Evolutionary conservation across 305 asterid genomes (phyloP).

Genomic region (Fraxinus baroniana): DNA sequence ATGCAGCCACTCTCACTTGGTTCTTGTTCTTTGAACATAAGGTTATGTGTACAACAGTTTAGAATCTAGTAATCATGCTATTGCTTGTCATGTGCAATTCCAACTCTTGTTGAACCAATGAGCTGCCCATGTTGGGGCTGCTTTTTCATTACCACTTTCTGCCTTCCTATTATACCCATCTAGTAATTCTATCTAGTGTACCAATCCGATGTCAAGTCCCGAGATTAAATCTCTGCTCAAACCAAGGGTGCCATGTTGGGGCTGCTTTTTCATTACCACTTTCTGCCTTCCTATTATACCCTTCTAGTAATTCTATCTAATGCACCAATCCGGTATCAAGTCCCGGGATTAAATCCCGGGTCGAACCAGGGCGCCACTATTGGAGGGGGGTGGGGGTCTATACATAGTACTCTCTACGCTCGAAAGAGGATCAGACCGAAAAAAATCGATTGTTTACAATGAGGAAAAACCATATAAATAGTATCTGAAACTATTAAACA

Average conservation of each 20-base stretch:
- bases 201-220: too few relatives aligned
- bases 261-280: not conserved
- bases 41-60: not conserved
- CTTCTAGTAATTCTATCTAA: not conserved
- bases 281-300: conserved; percentile 11
- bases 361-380: too few relatives aligned
- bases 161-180: too few relatives aligned
- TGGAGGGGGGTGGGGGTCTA: too few relatives aligned
- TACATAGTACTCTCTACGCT: not conserved
- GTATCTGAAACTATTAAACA: not conserved
- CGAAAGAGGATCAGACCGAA: not conserved
- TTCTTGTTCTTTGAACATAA: not conserved
- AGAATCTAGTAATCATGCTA: conserved; percentile 42
- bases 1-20: not conserved
- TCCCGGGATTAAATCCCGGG: too few relatives aligned
- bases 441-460: too few relatives aligned
- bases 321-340: not conserved
- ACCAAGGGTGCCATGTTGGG: conserved; percentile 21
- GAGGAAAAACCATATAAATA: too few relatives aligned
- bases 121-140: conserved; percentile 31
- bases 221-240: too few relatives aligned
- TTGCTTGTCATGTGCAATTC: conserved; percentile 49
- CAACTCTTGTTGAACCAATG: conserved; percentile 38
- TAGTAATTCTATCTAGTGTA: too few relatives aligned
- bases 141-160: too few relatives aligned